Percentiles rank a stretch among this genome's conserved stretches.
These are phyloP conservation scores for Cercospora canescens DNA, from an alignment of 2,329 filamentous ascomycete species.

Conservation along the genomic window DNA sequence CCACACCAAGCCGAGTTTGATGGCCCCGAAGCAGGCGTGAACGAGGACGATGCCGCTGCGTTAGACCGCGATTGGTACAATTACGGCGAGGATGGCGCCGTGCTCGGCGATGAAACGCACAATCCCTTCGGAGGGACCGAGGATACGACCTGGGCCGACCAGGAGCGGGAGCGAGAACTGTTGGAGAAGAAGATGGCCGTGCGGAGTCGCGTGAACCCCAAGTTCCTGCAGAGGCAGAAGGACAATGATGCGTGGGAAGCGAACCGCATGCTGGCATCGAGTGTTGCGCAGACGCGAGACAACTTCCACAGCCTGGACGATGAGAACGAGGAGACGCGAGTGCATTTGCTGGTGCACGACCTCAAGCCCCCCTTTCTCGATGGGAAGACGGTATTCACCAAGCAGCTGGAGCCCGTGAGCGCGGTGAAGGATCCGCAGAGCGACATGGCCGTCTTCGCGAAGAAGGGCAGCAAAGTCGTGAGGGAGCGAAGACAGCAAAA, in stretches of 20 bases:
- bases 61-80: slow-evolving; percentile 93
- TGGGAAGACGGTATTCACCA: slow-evolving; percentile 93
- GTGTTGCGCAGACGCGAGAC: slow-evolving; percentile 86
- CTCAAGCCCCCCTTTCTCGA: slow-evolving; percentile 92
- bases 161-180: slow-evolving; percentile 71
- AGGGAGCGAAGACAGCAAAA: slow-evolving; percentile 88
- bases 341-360: slow-evolving; percentile 92
- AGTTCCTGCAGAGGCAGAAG: slow-evolving; percentile 81
- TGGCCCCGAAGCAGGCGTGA: slow-evolving; percentile 58
- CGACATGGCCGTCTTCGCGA: slow-evolving; percentile 97
- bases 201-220: slow-evolving; percentile 54
- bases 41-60: slow-evolving; percentile 69
- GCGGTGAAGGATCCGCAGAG: slow-evolving; percentile 92
- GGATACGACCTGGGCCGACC: slow-evolving; percentile 67
- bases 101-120: slow-evolving; percentile 87
- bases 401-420: slow-evolving; percentile 91
- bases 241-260: slow-evolving; percentile 99
- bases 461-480: slow-evolving; percentile 91
- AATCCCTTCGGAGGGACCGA: slow-evolving; percentile 84
- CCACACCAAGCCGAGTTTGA: slow-evolving; percentile 59
- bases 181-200: slow-evolving; percentile 72
- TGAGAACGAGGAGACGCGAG: slow-evolving; percentile 83
- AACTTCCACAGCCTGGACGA: slow-evolving; percentile 71
- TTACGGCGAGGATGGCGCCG: slow-evolving; percentile 78
- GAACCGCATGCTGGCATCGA: slow-evolving; percentile 95